Evolutionary conservation across 495 filamentous ascomycete genomes (phyloP), one percentile per base, ranked within the genome.

Genomic region (Penicillium desertorum): DNA sequence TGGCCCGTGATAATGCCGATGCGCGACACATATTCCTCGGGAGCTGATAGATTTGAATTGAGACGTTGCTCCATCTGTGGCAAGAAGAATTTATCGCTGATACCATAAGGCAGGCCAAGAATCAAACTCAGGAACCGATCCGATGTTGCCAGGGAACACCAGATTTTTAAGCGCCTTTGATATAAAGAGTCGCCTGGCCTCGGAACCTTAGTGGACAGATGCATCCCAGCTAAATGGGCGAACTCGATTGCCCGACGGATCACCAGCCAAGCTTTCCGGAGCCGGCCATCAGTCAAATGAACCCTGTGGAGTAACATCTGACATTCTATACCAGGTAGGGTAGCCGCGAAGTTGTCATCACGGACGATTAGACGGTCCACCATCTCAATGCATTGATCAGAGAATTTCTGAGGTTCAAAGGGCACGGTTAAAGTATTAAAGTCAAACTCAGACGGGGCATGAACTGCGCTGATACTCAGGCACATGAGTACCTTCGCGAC

Each of bases 291-390:
- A 45, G 81, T 77, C 25, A 73, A 52, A 51, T 81, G 73, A 39
- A 69, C 71, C 51, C 81, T 83, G 10, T 71, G 67, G 17, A 74
- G 65, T 5, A 85, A 58, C 43, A 76, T 56, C 37, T 80, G 67
- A 54, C 72, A 78, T 61, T 82, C 79, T 42, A 85, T 71, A 7
- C 79, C 79, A 32, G 82, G 76, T 0, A 83, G 57, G 0, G 76
- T 82, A 3, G 68, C 71, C 6, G 72, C 67, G 51, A 77, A 71
- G 41, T 80, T 76, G 54, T 82, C 81, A 52, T 83, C 78, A 14
- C 68, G 59, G 14, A 76, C 57, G 10, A 84, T 64, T 17, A 77
- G 63, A 11, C 70, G 70, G 36, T 80, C 75, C 16, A 77, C 71
- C 1, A 61, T 60, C 4, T 54, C 64, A 8, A 76, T 60, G 48